A percentile compares a stretch with the other conserved stretches of the same genome.
Evolutionary conservation across 1,284 basidiomycete species (phyloP).

Genomic region (Chalciporus sp.): DNA sequence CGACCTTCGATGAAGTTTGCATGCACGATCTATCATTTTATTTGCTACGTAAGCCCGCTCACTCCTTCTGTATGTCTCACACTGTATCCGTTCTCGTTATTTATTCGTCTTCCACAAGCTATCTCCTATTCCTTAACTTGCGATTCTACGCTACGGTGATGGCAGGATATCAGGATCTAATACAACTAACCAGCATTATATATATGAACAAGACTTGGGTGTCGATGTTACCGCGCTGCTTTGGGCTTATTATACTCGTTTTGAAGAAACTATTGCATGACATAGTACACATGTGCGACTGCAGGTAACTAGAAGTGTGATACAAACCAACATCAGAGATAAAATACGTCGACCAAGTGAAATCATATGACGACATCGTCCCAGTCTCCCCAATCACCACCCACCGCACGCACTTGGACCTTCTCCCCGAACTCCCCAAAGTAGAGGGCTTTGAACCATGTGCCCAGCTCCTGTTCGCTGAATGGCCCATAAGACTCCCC

Average conservation of each 20-base stretch:
- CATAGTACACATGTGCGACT: constrained; percentile 21
- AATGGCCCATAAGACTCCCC: constrained; percentile 76
- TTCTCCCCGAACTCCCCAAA: constrained; percentile 76
- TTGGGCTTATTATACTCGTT: not conserved
- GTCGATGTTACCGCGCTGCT: not conserved
- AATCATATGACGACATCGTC: constrained; percentile 55
- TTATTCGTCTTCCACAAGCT: constrained; percentile 18
- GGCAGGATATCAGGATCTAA: constrained; percentile 26
- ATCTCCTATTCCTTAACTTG: constrained; percentile 12
- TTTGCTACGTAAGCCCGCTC: constrained; percentile 11
- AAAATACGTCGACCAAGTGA: not conserved
- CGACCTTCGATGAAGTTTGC: constrained; percentile 5
- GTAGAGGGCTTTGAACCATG: constrained; percentile 76
- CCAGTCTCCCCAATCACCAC: constrained; percentile 75
- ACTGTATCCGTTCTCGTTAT: constrained; percentile 31
- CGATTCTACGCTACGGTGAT: constrained; percentile 10
- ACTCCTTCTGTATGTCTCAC: constrained; percentile 25
- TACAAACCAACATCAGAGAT: not conserved
- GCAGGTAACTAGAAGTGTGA: not conserved
- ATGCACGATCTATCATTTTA: constrained; percentile 33
- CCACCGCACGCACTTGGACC: constrained; percentile 63
- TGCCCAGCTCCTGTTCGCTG: constrained; percentile 70
- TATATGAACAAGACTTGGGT: constrained; percentile 4
- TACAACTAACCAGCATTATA: constrained; percentile 10
- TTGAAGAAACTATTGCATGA: not conserved